Percentiles rank a stretch among this genome's conserved stretches.
Conservation (phyloP, 331 rosid species). For the Rhamnella rubrinervis region DNA sequence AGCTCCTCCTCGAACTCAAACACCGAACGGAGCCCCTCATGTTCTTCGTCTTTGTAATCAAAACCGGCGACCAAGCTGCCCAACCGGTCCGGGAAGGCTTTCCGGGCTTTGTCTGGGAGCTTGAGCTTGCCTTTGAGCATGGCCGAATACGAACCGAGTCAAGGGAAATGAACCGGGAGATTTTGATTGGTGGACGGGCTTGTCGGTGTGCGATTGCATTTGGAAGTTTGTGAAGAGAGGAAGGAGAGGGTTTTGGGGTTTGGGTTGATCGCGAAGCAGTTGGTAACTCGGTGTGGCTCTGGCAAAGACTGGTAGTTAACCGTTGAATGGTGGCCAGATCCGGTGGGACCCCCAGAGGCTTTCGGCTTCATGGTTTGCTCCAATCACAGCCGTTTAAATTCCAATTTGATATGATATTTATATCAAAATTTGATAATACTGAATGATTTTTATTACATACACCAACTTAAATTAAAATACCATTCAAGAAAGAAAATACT, state of each 20-base stretch:
- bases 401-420: neutral
- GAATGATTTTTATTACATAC: too few species aligned
- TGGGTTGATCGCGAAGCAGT: conserved; percentile 29
- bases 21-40: conserved; percentile 31
- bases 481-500: too few species aligned
- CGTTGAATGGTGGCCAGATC: conserved; percentile 52
- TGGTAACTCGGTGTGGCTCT: conserved; percentile 11
- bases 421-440: too few species aligned
- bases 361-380: neutral
- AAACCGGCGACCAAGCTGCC: conserved; percentile 56
- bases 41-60: conserved; percentile 33
- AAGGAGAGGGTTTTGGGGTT: neutral
- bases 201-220: neutral
- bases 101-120: conserved; percentile 49
- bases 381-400: neutral
- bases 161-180: conserved; percentile 8
- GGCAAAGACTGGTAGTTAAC: conserved; percentile 53
- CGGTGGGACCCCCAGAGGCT: neutral
- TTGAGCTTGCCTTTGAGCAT: conserved; percentile 75
- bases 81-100: conserved; percentile 50
- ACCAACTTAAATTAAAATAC: too few species aligned
- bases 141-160: conserved; percentile 26
- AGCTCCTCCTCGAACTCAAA: conserved; percentile 68
- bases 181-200: conserved; percentile 19
- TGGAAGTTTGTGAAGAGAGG: neutral